A percentile compares a stretch with the other conserved stretches of the same genome.
Evolutionary conservation across 2,329 filamentous ascomycete genomes (phyloP).

Genomic region (Aspergillus thermomutatus): DNA sequence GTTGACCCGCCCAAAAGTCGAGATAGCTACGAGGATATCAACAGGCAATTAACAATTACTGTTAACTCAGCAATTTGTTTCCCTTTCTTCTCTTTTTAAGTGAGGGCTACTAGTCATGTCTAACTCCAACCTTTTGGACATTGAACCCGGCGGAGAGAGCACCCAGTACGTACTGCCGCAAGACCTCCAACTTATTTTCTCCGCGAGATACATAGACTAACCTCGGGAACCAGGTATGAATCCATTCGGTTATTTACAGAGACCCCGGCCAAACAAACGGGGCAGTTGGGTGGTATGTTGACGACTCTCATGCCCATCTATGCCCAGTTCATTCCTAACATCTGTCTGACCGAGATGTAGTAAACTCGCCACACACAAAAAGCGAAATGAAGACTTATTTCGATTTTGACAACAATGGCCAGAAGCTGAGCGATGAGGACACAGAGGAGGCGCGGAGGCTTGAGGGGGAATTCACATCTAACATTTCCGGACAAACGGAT

Average conservation of each 20-base stretch:
- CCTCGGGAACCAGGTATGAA: slow-evolving; percentile 51
- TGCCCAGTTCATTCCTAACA: neutral
- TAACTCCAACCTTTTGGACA: slow-evolving; percentile 54
- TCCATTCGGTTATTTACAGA: slow-evolving; percentile 50
- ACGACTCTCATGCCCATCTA: neutral
- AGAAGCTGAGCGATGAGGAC: slow-evolving; percentile 43
- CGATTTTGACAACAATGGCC: slow-evolving; percentile 45
- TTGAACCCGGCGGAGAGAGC: slow-evolving; percentile 57
- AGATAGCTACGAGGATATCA: neutral
- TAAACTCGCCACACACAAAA: slow-evolving; percentile 29
- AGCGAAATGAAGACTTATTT: slow-evolving; percentile 35
- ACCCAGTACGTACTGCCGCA: slow-evolving; percentile 47
- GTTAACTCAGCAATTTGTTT: neutral
- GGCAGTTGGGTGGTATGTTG: slow-evolving; percentile 53
- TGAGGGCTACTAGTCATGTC: slow-evolving; percentile 41
- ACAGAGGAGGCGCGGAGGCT: slow-evolving; percentile 53
- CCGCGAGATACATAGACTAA: neutral
- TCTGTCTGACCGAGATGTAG: slow-evolving; percentile 7
- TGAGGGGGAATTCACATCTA: slow-evolving; percentile 53
- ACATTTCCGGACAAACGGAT: slow-evolving; percentile 34
- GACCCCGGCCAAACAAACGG: slow-evolving; percentile 52
- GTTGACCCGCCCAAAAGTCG: neutral
- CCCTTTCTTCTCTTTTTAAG: neutral
- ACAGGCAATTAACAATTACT: neutral
- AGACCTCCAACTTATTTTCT: too few relatives aligned